Conservation (phyloP, 75 land plant genomes). For the Gnetum montanum region DNA sequence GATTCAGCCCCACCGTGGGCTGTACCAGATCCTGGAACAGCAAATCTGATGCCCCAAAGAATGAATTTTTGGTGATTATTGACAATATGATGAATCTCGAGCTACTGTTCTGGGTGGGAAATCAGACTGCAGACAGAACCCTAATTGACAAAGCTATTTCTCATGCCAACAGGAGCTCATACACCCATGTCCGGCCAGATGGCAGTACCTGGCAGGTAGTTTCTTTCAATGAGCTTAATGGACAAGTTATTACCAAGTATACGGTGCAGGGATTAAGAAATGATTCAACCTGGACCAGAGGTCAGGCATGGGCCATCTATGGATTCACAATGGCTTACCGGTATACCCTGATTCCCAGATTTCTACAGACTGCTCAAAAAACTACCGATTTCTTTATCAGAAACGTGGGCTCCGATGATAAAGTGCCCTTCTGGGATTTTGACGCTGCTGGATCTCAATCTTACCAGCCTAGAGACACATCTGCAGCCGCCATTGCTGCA, state of each 20-base stretch:
- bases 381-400: not conserved
- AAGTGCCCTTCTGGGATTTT: conserved; percentile 5
- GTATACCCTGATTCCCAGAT: not conserved
- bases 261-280: not conserved
- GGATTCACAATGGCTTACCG: conserved; percentile 6
- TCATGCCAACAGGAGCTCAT: not conserved
- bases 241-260: not conserved
- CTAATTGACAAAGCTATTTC: not conserved
- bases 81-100: conserved; percentile 5
- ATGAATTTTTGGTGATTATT: not conserved
- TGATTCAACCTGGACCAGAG: not conserved
- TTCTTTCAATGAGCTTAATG: not conserved
- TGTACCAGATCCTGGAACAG: conserved; percentile 1
- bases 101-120: conserved; percentile 4
- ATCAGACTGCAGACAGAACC: not conserved
- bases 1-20: not conserved
- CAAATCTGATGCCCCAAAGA: not conserved
- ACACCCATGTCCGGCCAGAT: not conserved
- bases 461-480: conserved; percentile 4
- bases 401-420: not conserved
- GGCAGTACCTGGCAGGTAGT: conserved; percentile 2
- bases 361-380: not conserved
- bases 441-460: not conserved
- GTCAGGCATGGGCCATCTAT: conserved; percentile 3
- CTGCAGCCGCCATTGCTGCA: not conserved